These are phyloP conservation scores for Papiliotrema laurentii DNA, from an alignment of 1,284 basidiomycete species.

Conservation along the genomic window DNA sequence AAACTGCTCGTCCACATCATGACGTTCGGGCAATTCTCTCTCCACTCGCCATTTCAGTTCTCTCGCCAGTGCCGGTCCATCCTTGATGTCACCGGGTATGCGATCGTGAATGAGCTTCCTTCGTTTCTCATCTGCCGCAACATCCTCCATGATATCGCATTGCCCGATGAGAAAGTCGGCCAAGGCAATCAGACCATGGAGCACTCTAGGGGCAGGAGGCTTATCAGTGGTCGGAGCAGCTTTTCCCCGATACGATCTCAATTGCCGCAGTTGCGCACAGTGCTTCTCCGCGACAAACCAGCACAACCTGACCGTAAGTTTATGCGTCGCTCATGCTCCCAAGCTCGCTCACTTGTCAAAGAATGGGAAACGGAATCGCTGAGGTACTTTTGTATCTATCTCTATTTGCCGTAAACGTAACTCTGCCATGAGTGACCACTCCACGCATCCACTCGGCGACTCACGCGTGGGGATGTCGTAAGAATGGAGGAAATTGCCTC, in stretches of 20 bases:
- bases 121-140: constrained; percentile 53
- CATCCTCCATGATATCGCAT: constrained; percentile 59
- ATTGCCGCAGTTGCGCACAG: constrained; percentile 63
- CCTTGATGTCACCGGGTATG: constrained; percentile 75
- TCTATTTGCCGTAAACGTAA: constrained; percentile 85
- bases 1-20: too few species aligned
- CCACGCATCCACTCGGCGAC: constrained; percentile 29
- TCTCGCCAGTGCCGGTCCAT: constrained; percentile 67
- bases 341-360: constrained; percentile 62
- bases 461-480: constrained; percentile 50
- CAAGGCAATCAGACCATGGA: constrained; percentile 66
- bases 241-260: constrained; percentile 54
- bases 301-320: constrained; percentile 58
- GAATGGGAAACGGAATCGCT: constrained; percentile 87
- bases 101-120: constrained; percentile 72
- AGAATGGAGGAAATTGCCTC: constrained; percentile 95
- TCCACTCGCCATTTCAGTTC: constrained; percentile 76
- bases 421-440: constrained; percentile 54
- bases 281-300: constrained; percentile 85
- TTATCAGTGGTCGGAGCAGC: constrained; percentile 5
- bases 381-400: constrained; percentile 84
- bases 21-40: constrained; percentile 55
- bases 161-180: constrained; percentile 76
- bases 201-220: constrained; percentile 52
- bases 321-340: neutral